Evolutionary conservation across 2,329 filamentous ascomycete species (phyloP).

Genomic region (Torrubiella hemipterigena): DNA sequence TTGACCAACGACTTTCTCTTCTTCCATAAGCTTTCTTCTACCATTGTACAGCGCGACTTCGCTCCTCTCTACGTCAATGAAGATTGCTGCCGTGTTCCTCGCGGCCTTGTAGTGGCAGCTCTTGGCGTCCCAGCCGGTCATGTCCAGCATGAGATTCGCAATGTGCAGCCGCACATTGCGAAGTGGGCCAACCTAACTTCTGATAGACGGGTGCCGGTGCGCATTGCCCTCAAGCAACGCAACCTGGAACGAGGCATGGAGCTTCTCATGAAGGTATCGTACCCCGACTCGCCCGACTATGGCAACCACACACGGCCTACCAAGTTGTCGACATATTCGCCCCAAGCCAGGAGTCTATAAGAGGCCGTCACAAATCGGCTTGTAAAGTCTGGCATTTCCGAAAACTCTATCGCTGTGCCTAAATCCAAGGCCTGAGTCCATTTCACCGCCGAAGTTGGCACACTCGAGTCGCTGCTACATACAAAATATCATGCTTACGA

Average conservation of each 20-base stretch:
- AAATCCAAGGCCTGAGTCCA: conserved; percentile 31
- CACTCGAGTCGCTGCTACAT: conserved; percentile 35
- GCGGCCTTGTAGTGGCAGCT: background rate
- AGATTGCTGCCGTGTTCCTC: background rate
- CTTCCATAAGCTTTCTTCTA: too few species aligned
- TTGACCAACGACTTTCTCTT: too few species aligned
- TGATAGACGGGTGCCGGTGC: background rate
- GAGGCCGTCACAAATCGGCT: conserved; percentile 40
- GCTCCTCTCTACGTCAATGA: too few species aligned
- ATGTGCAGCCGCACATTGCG: background rate
- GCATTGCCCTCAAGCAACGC: conserved; percentile 1
- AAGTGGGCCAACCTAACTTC: background rate
- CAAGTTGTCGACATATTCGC: conserved; percentile 30
- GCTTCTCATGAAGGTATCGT: conserved; percentile 9
- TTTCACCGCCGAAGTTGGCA: conserved; percentile 6
- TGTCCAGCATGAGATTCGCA: background rate
- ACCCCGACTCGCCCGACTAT: conserved; percentile 30
- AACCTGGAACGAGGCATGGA: conserved; percentile 1
- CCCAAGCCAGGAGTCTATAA: conserved; percentile 27
- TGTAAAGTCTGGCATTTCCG: conserved; percentile 33
- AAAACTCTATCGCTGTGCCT: conserved; percentile 23
- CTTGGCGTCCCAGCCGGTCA: background rate
- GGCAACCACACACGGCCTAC: conserved; percentile 30
- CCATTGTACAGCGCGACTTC: too few species aligned
- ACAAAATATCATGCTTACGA: conserved; percentile 39